Conservation (phyloP, 768 basidiomycete species). For the Cyclocybe cylindracea region DNA sequence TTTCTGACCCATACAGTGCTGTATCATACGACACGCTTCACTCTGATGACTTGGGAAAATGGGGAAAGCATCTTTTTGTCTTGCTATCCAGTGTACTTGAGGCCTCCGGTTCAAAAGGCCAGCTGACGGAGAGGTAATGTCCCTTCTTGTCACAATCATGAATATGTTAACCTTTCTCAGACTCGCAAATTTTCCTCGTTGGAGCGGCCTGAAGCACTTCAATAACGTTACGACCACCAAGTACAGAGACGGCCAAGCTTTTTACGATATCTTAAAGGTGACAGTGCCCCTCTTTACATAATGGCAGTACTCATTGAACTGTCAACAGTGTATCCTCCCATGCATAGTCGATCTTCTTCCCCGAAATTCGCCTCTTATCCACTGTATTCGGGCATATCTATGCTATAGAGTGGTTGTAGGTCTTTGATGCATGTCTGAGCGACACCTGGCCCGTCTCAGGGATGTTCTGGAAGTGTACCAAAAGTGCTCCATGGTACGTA, state of each 20-base stretch:
- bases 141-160: too few relatives aligned
- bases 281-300: neutral
- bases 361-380: constrained; percentile 20
- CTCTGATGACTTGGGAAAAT: constrained; percentile 26
- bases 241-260: constrained; percentile 29
- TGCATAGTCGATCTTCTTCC: constrained; percentile 29
- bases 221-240: constrained; percentile 23
- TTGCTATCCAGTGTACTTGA: too few relatives aligned
- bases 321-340: constrained; percentile 24
- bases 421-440: constrained; percentile 25
- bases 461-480: constrained; percentile 16
- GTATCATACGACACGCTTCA: constrained; percentile 29
- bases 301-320: constrained; percentile 1
- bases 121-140: too few relatives aligned
- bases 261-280: constrained; percentile 29
- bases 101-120: too few relatives aligned
- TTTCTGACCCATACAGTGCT: too few relatives aligned
- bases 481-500: constrained; percentile 7
- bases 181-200: constrained; percentile 26
- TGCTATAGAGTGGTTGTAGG: constrained; percentile 23
- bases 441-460: constrained; percentile 17
- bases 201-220: constrained; percentile 30
- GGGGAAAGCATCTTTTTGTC: constrained; percentile 20
- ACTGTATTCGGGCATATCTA: constrained; percentile 24
- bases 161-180: too few relatives aligned